Percentiles rank a stretch among this genome's conserved stretches.
These are phyloP conservation scores for Blepharisma japonicum DNA, from an alignment of 73 alveolate genomes.

Conservation along the genomic window DNA sequence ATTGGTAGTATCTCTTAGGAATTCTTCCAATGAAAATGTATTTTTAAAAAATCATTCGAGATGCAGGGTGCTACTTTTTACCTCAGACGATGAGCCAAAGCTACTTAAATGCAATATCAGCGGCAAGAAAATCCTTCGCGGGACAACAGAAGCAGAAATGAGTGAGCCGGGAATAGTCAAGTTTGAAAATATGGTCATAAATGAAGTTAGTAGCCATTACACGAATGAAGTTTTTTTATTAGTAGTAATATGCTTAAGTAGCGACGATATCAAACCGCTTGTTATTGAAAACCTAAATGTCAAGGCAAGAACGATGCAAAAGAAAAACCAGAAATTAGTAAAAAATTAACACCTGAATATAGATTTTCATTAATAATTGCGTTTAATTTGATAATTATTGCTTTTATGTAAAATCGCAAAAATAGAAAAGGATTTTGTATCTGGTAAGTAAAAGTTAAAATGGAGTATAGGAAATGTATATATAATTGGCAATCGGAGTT, in stretches of 20 bases:
- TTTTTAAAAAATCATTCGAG: neutral
- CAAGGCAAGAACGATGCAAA: neutral
- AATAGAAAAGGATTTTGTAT: too few species aligned
- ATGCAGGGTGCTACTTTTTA: neutral
- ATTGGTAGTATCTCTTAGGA: neutral
- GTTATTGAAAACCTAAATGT: neutral
- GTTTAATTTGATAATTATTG: too few species aligned
- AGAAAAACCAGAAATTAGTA: too few species aligned
- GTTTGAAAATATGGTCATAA: conserved; percentile 11
- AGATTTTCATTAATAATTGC: too few species aligned
- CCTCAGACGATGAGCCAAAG: conserved; percentile 5
- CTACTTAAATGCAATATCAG: neutral
- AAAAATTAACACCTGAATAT: too few species aligned
- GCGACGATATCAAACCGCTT: neutral
- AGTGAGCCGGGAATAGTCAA: neutral
- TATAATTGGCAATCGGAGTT: too few species aligned
- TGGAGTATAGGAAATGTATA: too few species aligned
- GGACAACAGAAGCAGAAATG: conserved; percentile 13
- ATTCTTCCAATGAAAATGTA: neutral
- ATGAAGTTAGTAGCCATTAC: conserved; percentile 17
- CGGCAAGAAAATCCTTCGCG: conserved; percentile 22
- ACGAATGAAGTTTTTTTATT: conserved; percentile 11
- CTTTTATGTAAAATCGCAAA: too few species aligned
- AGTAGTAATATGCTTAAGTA: neutral
- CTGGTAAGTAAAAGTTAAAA: too few species aligned